phyloP scores from a whole-genome alignment of 2,329 filamentous ascomycete species.

The Fusarium cyanostomum region DNA sequence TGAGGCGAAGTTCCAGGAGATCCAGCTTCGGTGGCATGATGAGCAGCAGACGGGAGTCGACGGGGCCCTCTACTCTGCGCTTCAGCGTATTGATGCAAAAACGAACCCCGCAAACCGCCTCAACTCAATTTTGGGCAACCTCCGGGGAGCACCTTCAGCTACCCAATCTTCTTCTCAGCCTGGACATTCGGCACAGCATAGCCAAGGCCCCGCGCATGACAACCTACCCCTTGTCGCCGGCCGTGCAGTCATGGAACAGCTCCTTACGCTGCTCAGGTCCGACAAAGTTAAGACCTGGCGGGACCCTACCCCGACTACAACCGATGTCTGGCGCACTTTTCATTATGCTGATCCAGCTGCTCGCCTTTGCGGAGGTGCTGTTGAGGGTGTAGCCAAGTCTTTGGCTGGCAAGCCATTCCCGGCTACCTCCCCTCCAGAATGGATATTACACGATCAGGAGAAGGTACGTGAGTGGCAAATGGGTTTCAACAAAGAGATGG shows the following conservation, averaged over 20 bases:
- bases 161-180: slow-evolving; percentile 27
- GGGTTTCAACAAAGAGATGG: slow-evolving; percentile 55
- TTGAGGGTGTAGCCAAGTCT: slow-evolving; percentile 55
- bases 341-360: slow-evolving; percentile 56
- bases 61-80: slow-evolving; percentile 54
- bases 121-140: slow-evolving; percentile 53
- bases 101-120: slow-evolving; percentile 50
- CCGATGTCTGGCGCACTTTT: slow-evolving; percentile 44
- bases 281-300: slow-evolving; percentile 55
- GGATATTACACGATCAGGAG: slow-evolving; percentile 58
- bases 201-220: slow-evolving; percentile 18
- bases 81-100: slow-evolving; percentile 54
- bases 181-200: slow-evolving; percentile 16
- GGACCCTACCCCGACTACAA: slow-evolving; percentile 52
- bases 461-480: slow-evolving; percentile 63
- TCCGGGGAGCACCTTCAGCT: slow-evolving; percentile 38
- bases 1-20: slow-evolving; percentile 57
- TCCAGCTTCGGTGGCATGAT: slow-evolving; percentile 61
- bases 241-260: slow-evolving; percentile 52
- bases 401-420: slow-evolving; percentile 60
- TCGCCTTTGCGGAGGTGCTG: slow-evolving; percentile 53
- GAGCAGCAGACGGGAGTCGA: slow-evolving; percentile 55
- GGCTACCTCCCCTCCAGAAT: slow-evolving; percentile 61
- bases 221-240: slow-evolving; percentile 46
- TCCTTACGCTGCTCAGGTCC: slow-evolving; percentile 56